Base-by-base conservation (phyloP, 805 yeast species). In the Lachancea dasiensis region DNA sequence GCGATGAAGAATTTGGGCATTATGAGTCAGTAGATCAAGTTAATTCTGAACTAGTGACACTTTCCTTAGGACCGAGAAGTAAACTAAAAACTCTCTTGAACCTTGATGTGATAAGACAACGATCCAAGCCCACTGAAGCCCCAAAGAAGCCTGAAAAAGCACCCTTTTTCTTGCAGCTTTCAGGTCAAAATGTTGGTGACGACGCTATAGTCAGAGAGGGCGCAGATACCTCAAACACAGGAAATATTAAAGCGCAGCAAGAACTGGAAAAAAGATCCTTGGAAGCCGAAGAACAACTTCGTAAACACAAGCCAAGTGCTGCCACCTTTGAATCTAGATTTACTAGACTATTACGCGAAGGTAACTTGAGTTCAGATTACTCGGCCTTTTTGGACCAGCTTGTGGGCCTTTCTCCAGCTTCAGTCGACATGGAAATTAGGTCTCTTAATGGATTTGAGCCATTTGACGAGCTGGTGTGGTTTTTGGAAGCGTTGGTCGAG, bases 81-180 rank as follows among this genome's bases (percentile, higher is more conserved):
- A 87, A 86, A 55, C 81, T 84, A 68, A 77, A 73, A 45, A 86
- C 95, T 2, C 64, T 92, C 30, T 59, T 85, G 31, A 80, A 92
- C 57, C 63, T 92, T 48, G 97, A 92, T 50, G 73, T 79, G 5
- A 90, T 92, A 49, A 86, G 78, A 53, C 75, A 73, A 56, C 75
- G 98, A 53, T 87, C 86, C 56, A 90, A 86, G 61, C 97, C 98
- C 16, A 78, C 68, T 36, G 96, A 86, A 56, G 82, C 90, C 1
- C 84, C 92, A 23, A 85, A 84, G 67, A 84, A 79, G 47, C 86
- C 95, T 1, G 83, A 82, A 47, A 72, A 77, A 44, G 77, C 85
- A 0, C 83, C 85, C 15, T 92, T 94, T 60, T 94, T 94, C 68
- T 66, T 92, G 42, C 73, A 77, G 31, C 64, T 81, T 15, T 55